Conservation (phyloP, 2,329 filamentous ascomycete genomes). For the Elsinoe batatas region DNA sequence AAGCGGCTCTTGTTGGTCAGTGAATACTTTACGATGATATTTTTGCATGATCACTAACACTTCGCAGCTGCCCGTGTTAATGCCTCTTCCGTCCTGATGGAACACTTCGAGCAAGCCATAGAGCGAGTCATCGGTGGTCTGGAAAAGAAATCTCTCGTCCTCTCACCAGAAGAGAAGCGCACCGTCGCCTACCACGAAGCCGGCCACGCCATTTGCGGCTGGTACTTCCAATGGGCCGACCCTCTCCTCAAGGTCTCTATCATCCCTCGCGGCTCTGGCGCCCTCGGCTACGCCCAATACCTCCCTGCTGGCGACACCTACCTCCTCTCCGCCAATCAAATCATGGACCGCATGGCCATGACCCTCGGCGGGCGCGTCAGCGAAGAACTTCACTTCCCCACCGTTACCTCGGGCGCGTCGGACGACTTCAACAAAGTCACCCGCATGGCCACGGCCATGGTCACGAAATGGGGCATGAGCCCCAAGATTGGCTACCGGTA, state of each 20-base stretch:
- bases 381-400: conserved; percentile 93
- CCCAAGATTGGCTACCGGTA: conserved; percentile 86
- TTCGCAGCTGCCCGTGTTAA: conserved; percentile 66
- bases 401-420: conserved; percentile 85
- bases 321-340: conserved; percentile 86
- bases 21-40: conserved; percentile 13
- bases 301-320: conserved; percentile 87
- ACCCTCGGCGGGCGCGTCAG: conserved; percentile 90
- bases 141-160: conserved; percentile 92
- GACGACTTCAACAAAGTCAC: conserved; percentile 99
- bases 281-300: conserved; percentile 93
- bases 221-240: conserved; percentile 95
- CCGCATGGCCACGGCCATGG: conserved; percentile 91
- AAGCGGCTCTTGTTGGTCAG: conserved; percentile 90
- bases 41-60: conserved; percentile 31
- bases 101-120: conserved; percentile 93
- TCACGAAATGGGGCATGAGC: conserved; percentile 99
- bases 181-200: conserved; percentile 98
- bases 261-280: conserved; percentile 88
- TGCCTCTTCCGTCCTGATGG: conserved; percentile 72
- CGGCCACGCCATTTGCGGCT: conserved; percentile 95
- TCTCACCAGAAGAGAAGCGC: conserved; percentile 87
- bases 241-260: conserved; percentile 97
- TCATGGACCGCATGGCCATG: conserved; percentile 99
- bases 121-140: conserved; percentile 93